Base-by-base conservation (phyloP, 73 alveolate species). In the Uronychia binucleata region DNA sequence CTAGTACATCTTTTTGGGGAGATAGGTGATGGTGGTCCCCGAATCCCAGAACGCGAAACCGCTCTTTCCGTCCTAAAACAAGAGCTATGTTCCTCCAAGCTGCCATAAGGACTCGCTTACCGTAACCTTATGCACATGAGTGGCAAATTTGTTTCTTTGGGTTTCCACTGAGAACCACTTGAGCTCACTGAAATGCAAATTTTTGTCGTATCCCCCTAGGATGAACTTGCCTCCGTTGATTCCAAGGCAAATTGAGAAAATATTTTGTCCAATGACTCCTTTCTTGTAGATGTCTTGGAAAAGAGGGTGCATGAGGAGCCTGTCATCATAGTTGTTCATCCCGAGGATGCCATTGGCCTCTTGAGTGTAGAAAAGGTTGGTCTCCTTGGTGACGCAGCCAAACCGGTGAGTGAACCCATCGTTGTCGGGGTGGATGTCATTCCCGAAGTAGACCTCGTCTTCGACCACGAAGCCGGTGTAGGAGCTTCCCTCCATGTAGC, bases 291-390 rank as follows among this genome's bases (percentile, higher is more conserved):
- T 30, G 33, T 84, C 74, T 0, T 94, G 92, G 35, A 94, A 92
- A 29, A 96, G 87, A n/a, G 98, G 93, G 75, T 82, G 26, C 81
- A 86, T 28, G 32, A 8, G n/a, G 34, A 19, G 19, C n/a, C 11
- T 14, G 1, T 85, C 59, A 11, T 76, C 86, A 28, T 85, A 67
- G 74, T 74, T 85, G 75, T 89, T 90, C 57, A 97, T 79, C 14
- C 99, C 99, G 80, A 97, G 79, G 58, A 97, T 95, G 0, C 99
- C 99, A 90, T 97, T 97, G 0, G 99, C 99, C 77, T 60, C 88
- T 89, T 97, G 95, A 0, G 97, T 90, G 57, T 90, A 57, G 84
- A 97, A 96, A 34, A 94, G 85, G 81, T 96, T 91, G n/a, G 99
- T 96, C 89, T 97, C 99, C 46, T 77, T 82, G 0, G 94, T 86